Evolutionary conservation across 768 basidiomycete species (phyloP).

Genomic region (Termitomyces sp.): DNA sequence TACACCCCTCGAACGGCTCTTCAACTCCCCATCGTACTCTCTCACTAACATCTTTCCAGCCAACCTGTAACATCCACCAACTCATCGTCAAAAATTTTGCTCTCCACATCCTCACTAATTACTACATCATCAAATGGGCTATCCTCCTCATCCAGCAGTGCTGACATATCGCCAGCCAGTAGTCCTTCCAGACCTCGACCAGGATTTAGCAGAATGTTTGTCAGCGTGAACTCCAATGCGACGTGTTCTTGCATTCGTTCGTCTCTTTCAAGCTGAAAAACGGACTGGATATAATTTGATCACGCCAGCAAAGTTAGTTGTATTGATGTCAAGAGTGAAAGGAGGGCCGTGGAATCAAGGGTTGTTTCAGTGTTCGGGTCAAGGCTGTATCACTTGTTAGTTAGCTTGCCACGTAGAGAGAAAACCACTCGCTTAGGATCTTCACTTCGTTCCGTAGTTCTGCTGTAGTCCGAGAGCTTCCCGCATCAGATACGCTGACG

Average conservation of each 20-base stretch:
- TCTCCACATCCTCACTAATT: conserved; percentile 66
- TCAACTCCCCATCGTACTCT: conserved; percentile 73
- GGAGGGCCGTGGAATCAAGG: conserved; percentile 80
- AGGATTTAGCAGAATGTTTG: conserved; percentile 31
- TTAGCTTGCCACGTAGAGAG: not conserved
- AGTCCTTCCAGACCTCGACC: conserved; percentile 21
- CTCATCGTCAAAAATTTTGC: conserved; percentile 80
- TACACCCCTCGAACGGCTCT: conserved; percentile 83
- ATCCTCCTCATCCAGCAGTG: conserved; percentile 20
- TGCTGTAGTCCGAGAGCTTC: conserved; percentile 54
- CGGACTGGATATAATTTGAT: conserved; percentile 69
- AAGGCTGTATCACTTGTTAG: conserved; percentile 50
- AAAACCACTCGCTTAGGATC: conserved; percentile 58
- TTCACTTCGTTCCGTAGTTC: conserved; percentile 95
- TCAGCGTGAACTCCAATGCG: conserved; percentile 36
- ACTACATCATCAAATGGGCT: conserved; percentile 20
- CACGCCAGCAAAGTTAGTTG: conserved; percentile 87
- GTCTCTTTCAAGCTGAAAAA: conserved; percentile 58
- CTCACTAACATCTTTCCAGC: conserved; percentile 82
- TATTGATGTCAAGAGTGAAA: conserved; percentile 81
- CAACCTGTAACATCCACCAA: conserved; percentile 92
- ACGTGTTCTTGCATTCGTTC: conserved; percentile 48
- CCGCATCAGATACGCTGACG: conserved; percentile 25
- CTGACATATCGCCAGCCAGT: conserved; percentile 17
- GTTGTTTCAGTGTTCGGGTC: conserved; percentile 84